A percentile compares a stretch with the other conserved stretches of the same genome.
Evolutionary conservation across 129 eudicot genomes (phyloP).

Genomic region (Centaurea solstitialis): DNA sequence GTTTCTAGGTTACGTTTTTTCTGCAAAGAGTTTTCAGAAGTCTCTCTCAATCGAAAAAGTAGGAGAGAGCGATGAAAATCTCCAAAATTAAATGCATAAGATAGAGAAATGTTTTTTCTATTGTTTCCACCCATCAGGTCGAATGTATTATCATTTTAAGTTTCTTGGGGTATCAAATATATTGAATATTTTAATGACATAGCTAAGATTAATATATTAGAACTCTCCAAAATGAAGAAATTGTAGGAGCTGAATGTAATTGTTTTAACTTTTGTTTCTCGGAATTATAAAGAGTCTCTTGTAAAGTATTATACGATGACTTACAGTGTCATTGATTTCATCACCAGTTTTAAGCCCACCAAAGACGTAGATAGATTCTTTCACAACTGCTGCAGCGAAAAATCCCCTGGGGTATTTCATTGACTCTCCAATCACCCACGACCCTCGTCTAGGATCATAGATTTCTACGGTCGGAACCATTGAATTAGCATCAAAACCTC

Average conservation of each 20-base stretch:
- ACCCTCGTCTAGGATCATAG: slow-evolving; percentile 68
- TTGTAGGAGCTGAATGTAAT: background rate
- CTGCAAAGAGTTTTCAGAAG: background rate
- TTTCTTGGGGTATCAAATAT: background rate
- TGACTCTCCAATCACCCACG: slow-evolving; percentile 64
- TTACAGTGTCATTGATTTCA: slow-evolving; percentile 47
- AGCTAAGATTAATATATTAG: too few species aligned
- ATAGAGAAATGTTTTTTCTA: background rate
- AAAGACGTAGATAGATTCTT: slow-evolving; percentile 51
- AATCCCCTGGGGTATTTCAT: slow-evolving; percentile 68
- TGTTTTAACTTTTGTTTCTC: background rate
- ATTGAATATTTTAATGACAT: background rate
- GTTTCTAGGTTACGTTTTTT: background rate
- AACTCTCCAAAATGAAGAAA: background rate
- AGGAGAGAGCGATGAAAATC: background rate
- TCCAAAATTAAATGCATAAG: background rate
- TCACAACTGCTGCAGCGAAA: slow-evolving; percentile 55
- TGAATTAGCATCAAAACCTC: slow-evolving; percentile 67
- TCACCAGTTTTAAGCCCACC: slow-evolving; percentile 55
- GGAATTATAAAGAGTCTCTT: background rate
- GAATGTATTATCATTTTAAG: background rate
- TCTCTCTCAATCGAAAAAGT: background rate
- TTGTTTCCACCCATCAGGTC: background rate
- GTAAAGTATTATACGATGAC: background rate
- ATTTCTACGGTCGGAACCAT: slow-evolving; percentile 60